Base-by-base conservation (phyloP, 495 filamentous ascomycete genomes). In the Lasiosphaeriaceae sp. region DNA sequence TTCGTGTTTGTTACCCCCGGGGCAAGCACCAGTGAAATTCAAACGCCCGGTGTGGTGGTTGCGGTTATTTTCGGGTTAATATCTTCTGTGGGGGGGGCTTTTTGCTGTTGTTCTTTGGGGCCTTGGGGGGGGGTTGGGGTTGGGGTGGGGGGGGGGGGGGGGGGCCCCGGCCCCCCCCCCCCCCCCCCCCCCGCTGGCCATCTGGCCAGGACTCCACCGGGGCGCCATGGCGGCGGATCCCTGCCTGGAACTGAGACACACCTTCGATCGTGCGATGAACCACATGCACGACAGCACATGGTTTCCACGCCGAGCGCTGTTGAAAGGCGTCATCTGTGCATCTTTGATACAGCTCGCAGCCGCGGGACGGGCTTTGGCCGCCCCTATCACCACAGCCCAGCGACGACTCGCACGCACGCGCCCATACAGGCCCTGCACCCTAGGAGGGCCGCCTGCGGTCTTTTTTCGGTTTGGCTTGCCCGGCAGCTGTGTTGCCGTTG, bases 201-300 rank as follows among this genome's bases (percentile, higher is more conserved):
- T 43, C 39, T 43, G 48, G 39, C 45, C 12, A 12, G 31, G 12
- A 23, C 26, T 34, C 43, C 31, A 51, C 51, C 23, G 31, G 45
- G 52, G 57, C 52, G 52, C 57, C 57, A 55, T 54, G 46, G 46
- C 51, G 47, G 48, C 47, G 45, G 46, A 54, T 55, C 44, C 44
- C n/a, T 48, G 39, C 50, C 37, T 29, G 53, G 57, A n/a, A 29
- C 50, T 54, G 57, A 59, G 57, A 59, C 57, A 51, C 45, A 55
- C 34, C 46, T 45, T 46, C 51, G 51, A 54, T 54, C 51, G 37
- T 54, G 37, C n/a, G 51, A 54, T 20, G 51, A 54, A 54, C 51
- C 51, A 39, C 51, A 54, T 35, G 39, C 31, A 26, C 26, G 37
- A n/a, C 51, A 21, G 45, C 51, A 54, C 37, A 45, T 54, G 21